phyloP scores from a whole-genome alignment of 208 protist genomes.

The Crithidia sp. region DNA sequence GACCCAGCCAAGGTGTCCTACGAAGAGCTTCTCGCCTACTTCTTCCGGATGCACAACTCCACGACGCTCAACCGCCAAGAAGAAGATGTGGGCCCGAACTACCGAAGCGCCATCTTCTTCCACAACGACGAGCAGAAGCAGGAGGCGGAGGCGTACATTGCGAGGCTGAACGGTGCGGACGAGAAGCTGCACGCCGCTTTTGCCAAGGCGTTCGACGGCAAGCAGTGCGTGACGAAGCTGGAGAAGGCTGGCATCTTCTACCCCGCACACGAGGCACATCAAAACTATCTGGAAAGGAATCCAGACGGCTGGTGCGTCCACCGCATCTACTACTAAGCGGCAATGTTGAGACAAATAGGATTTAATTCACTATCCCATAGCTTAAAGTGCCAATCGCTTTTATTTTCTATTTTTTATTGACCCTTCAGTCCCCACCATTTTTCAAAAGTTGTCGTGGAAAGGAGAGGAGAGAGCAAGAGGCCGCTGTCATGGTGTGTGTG shows the following conservation, averaged over 20 bases:
- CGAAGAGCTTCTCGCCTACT: conserved; percentile 88
- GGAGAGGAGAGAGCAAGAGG: no score
- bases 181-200: conserved; percentile 60
- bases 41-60: conserved; percentile 96
- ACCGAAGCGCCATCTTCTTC: conserved; percentile 94
- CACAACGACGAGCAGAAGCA: conserved; percentile 88
- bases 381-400: not conserved
- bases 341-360: conserved; percentile 44
- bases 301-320: conserved; percentile 82
- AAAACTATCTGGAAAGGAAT: conserved; percentile 87
- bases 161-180: conserved; percentile 67
- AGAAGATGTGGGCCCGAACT: conserved; percentile 94
- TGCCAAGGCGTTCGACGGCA: conserved; percentile 72
- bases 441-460: no score
- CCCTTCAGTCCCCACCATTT: no score
- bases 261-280: conserved; percentile 88
- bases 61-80: conserved; percentile 93
- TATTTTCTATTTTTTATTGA: not conserved
- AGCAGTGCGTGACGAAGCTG: conserved; percentile 69
- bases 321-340: conserved; percentile 69
- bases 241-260: conserved; percentile 77
- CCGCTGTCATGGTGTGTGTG: no score
- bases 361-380: conserved; percentile 25
- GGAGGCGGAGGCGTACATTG: conserved; percentile 76
- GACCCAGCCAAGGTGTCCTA: conserved; percentile 86